Evolutionary conservation across 352 stramenopile species (phyloP).

Genomic region (Peronospora farinosa): DNA sequence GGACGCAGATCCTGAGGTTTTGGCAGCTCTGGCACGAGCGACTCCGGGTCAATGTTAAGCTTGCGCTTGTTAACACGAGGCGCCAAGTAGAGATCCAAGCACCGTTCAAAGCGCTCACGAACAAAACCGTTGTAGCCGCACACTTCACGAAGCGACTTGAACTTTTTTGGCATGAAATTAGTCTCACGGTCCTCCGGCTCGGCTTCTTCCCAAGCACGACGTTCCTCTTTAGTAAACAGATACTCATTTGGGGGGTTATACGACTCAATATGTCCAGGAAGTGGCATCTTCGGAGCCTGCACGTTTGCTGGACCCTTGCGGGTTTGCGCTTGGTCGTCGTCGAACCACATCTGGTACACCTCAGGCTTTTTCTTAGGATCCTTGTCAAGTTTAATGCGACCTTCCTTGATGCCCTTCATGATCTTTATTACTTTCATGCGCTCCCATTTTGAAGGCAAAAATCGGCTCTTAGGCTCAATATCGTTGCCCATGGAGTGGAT

Average conservation of each 20-base stretch:
- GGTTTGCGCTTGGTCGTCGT: conserved; percentile 83
- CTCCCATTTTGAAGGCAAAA: conserved; percentile 96
- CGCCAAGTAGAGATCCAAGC: conserved; percentile 98
- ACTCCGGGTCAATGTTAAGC: conserved; percentile 98
- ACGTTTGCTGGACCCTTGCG: conserved; percentile 94
- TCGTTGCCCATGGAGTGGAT: conserved; percentile 86
- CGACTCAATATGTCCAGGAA: conserved; percentile 96
- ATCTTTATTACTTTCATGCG: conserved; percentile 96
- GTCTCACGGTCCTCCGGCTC: conserved; percentile 93
- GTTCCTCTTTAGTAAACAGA: conserved; percentile 94
- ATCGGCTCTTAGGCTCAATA: conserved; percentile 89
- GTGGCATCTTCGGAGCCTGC: conserved; percentile 94
- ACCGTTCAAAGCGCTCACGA: conserved; percentile 98
- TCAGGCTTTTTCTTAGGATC: conserved; percentile 89
- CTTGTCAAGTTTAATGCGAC: conserved; percentile 88
- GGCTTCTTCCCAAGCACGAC: conserved; percentile 92
- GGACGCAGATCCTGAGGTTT: conserved; percentile 95
- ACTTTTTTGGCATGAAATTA: conserved; percentile 97
- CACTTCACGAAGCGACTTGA: conserved; percentile 94
- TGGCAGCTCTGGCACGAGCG: conserved; percentile 93
- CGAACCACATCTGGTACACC: conserved; percentile 90
- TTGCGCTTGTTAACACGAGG: conserved; percentile 93
- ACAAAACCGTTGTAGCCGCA: conserved; percentile 95
- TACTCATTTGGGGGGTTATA: conserved; percentile 99
- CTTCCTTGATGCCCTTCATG: conserved; percentile 94